Percentiles rank a stretch among this genome's conserved stretches.
Evolutionary conservation across 169 alveolate species (phyloP).

Genomic region (Plasmodium inui): DNA sequence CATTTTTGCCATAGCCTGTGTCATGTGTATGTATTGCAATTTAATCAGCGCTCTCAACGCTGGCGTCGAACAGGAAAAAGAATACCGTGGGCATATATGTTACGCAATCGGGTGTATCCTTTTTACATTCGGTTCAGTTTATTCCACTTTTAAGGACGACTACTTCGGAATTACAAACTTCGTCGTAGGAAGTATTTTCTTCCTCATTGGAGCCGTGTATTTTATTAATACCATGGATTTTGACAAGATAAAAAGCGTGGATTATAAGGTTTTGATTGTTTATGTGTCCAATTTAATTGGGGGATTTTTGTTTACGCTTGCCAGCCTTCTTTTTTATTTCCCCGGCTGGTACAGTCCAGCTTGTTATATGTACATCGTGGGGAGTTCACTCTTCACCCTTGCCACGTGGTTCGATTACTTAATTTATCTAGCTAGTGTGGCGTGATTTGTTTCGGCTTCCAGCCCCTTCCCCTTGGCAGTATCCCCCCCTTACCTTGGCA

Average conservation of each 20-base stretch:
- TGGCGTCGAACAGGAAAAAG: not conserved
- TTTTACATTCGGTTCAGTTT: slow-evolving; percentile 37
- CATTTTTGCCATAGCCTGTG: slow-evolving; percentile 59
- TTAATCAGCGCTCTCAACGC: not conserved
- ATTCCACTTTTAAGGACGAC: slow-evolving; percentile 52
- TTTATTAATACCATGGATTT: slow-evolving; percentile 9
- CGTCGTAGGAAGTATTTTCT: slow-evolving; percentile 41
- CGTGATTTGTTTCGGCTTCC: not conserved
- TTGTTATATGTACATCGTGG: slow-evolving; percentile 29
- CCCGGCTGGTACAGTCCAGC: slow-evolving; percentile 11
- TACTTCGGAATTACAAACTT: slow-evolving; percentile 7
- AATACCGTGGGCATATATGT: slow-evolving; percentile 22
- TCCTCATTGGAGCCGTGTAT: slow-evolving; percentile 43
- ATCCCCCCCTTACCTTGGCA: not conserved
- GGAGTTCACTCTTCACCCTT: slow-evolving; percentile 53
- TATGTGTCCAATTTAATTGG: slow-evolving; percentile 43
- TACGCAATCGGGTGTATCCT: slow-evolving; percentile 28
- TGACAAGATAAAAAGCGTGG: slow-evolving; percentile 13
- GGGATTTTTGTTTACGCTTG: slow-evolving; percentile 47
- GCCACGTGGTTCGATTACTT: slow-evolving; percentile 51
- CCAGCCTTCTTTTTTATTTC: slow-evolving; percentile 39
- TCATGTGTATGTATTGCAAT: slow-evolving; percentile 35
- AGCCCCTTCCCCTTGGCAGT: not conserved
- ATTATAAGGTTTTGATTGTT: slow-evolving; percentile 21
- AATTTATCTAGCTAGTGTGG: not conserved